Evolutionary conservation across 345 rosid species (phyloP).

Genomic region (Populus nigra): DNA sequence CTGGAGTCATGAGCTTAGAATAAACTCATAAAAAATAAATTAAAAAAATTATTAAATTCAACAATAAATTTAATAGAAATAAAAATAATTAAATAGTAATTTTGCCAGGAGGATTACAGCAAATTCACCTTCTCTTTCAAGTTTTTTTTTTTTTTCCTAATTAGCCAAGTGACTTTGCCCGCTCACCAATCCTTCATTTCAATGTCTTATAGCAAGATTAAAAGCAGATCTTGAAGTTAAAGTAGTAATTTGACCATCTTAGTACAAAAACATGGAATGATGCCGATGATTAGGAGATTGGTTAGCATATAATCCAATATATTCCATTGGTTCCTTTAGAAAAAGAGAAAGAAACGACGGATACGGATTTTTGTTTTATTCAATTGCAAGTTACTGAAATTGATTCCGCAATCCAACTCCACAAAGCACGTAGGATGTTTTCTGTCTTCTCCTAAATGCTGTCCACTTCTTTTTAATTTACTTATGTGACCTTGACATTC

Average conservation of each 20-base stretch:
- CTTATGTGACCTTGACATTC: background rate
- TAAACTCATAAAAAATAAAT: no score
- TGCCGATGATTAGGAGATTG: constrained; percentile 6
- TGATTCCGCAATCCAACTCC: constrained; percentile 1
- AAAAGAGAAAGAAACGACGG: background rate
- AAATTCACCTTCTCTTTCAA: no score
- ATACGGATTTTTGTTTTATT: background rate
- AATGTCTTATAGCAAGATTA: background rate
- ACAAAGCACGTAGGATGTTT: background rate
- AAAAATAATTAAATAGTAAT: no score
- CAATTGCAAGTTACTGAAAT: background rate
- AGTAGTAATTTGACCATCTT: constrained; percentile 10
- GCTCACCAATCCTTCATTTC: constrained; percentile 4
- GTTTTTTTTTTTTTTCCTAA: no score
- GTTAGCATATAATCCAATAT: constrained; percentile 23
- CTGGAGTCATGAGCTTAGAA: fast-evolving
- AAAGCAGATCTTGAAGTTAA: constrained; percentile 10
- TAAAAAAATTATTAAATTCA: no score
- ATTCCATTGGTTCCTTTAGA: constrained; percentile 14
- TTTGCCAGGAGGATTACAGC: no score
- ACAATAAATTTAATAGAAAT: no score
- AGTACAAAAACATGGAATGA: constrained; percentile 10
- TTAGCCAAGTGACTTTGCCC: constrained; percentile 17
- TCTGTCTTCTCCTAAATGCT: background rate
- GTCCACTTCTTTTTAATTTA: background rate